phyloP scores from a whole-genome alignment of 73 alveolate genomes.

The Urostyla sp. region DNA sequence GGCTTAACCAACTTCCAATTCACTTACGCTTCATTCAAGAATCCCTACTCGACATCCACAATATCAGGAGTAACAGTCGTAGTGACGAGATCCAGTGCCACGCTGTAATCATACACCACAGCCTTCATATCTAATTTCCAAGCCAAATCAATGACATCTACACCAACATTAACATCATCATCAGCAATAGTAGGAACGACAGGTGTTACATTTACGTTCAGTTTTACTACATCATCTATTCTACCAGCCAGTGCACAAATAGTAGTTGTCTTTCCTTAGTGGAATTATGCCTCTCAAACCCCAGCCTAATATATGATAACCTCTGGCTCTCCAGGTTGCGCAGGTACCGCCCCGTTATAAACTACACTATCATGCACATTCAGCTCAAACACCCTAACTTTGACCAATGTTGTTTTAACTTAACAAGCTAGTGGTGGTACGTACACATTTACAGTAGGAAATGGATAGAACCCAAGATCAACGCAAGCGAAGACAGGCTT shows the following conservation, averaged over 20 bases:
- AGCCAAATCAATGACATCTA: background rate
- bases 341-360: background rate
- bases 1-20: too few species aligned
- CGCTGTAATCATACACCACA: background rate
- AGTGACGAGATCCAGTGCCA: background rate
- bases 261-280: background rate
- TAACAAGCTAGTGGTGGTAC: slow-evolving; percentile 40
- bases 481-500: slow-evolving; percentile 45
- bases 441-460: slow-evolving; percentile 26
- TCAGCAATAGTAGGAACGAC: background rate
- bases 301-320: slow-evolving; percentile 4
- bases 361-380: background rate
- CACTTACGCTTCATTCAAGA: too few species aligned
- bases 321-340: slow-evolving; percentile 40
- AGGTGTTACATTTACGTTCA: background rate
- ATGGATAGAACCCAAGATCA: slow-evolving; percentile 26
- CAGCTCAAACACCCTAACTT: too few species aligned
- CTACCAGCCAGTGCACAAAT: background rate
- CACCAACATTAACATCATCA: background rate
- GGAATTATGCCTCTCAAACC: background rate
- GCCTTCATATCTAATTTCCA: background rate
- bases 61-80: background rate
- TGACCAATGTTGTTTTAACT: too few species aligned
- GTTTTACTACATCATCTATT: background rate
- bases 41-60: background rate